Evolutionary conservation across 768 basidiomycete species (phyloP).

Genomic region (Candolleomyces efflorescens): DNA sequence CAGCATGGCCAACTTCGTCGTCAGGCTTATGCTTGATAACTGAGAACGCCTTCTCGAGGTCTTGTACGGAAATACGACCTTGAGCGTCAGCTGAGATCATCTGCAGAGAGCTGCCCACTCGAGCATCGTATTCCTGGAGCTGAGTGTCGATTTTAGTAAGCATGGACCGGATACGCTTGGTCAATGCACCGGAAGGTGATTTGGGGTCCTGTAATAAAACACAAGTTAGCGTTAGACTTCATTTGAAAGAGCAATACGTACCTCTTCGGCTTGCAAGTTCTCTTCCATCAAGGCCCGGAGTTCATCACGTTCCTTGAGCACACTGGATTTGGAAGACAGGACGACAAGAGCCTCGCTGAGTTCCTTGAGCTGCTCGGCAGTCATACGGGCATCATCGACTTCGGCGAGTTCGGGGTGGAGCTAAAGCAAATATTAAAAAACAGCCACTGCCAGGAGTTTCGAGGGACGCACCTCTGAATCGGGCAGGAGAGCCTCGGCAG

Average conservation of each 20-base stretch:
- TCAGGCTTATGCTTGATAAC: constrained; percentile 94
- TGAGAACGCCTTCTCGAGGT: constrained; percentile 84
- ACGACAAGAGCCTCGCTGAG: constrained; percentile 88
- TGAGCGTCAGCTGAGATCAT: constrained; percentile 83
- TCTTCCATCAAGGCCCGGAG: constrained; percentile 90
- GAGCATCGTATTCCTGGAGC: constrained; percentile 85
- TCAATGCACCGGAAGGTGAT: constrained; percentile 81
- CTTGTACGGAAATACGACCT: constrained; percentile 84
- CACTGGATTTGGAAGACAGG: constrained; percentile 89
- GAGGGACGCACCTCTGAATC: constrained; percentile 71
- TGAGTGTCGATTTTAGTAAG: constrained; percentile 93
- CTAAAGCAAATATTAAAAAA: constrained; percentile 35
- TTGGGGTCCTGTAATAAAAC: constrained; percentile 55
- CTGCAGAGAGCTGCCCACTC: constrained; percentile 80
- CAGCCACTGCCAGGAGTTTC: background rate
- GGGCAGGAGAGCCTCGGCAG: constrained; percentile 80
- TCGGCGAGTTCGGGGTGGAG: constrained; percentile 57
- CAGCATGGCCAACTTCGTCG: constrained; percentile 79
- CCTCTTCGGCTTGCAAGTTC: constrained; percentile 86
- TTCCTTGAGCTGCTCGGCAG: constrained; percentile 91
- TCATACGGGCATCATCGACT: constrained; percentile 89
- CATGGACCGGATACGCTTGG: constrained; percentile 94
- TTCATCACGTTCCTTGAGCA: constrained; percentile 94
- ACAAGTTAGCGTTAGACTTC: background rate
- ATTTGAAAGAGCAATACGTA: constrained; percentile 22